Base-by-base conservation (phyloP, 176 grass and related monocot genomes). In the Hsuehochloa calcarea region DNA sequence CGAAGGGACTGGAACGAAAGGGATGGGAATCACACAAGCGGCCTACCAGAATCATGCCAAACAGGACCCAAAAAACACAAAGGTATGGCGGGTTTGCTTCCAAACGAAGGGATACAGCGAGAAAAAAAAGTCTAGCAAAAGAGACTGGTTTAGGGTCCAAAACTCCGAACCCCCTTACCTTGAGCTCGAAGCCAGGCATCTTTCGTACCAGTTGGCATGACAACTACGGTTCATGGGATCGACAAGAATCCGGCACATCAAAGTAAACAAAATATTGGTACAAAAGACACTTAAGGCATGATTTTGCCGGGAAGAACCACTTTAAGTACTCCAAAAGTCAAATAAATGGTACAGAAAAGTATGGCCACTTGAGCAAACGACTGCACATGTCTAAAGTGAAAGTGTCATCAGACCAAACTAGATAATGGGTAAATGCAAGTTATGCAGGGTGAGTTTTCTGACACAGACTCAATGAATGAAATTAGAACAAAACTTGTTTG, bases 41-140 rank as follows among this genome's bases (percentile, higher is more conserved):
- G 85, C 70, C 83, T 75, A 75, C 70, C 63, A 27, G 63, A 74
- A 89, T 82, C 77, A 37, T 46, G 78, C 43, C 71, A 44, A 88
- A 23, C 55, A 72, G 37, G 10, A 16, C 14, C 6, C 6, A 23
- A 45, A 31, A 73, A 41, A 52, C 65, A 49, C 22, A 10, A 45
- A 78, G 34, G 70, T 54, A 62, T 19, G 41, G 13, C 3, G 7
- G 43, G 69, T 44, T 80, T 85, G 77, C 77, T 81, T 89, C 62
- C 61, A 34, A 69, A 75, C 41, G 4, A 85, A 70, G 87, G 69
- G 29, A 85, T 81, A 72, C 35, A 23, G 56, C 0, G 27, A 75
- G 25, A 39, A 59, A 16, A 16, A 34, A 79, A 80, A 52, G 44
- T 29, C 3, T 4, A 4, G 44, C 55, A 73, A 41, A 22, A 62